These are phyloP conservation scores for Macrolepiota dolichaula DNA, from an alignment of 768 basidiomycete species.

Conservation along the genomic window DNA sequence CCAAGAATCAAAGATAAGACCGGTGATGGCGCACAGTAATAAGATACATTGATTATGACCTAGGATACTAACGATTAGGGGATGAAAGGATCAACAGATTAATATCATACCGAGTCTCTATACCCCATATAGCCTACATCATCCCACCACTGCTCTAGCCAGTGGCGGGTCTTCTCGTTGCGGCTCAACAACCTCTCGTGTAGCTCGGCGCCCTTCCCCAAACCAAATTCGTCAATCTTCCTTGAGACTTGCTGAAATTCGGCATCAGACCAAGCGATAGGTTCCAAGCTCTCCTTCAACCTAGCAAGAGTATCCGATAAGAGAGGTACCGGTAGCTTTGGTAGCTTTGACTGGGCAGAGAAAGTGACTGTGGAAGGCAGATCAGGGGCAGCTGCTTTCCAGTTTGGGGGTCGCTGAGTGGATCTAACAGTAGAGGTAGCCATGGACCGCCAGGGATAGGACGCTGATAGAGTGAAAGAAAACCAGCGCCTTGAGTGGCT, in stretches of 20 bases:
- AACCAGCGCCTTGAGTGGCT: background rate
- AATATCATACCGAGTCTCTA: slow-evolving; percentile 67
- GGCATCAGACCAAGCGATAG: slow-evolving; percentile 62
- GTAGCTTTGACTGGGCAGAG: slow-evolving; percentile 58
- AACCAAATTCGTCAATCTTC: slow-evolving; percentile 69
- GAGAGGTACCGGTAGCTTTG: slow-evolving; percentile 71
- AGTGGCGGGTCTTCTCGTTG: slow-evolving; percentile 58
- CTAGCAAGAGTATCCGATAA: slow-evolving; percentile 62
- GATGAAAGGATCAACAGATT: background rate
- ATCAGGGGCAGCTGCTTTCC: slow-evolving; percentile 71
- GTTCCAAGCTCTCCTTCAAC: slow-evolving; percentile 67
- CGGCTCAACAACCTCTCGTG: slow-evolving; percentile 62
- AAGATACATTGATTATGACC: slow-evolving; percentile 91
- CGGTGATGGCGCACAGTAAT: slow-evolving; percentile 63
- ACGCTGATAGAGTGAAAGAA: background rate
- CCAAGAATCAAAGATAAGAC: background rate
- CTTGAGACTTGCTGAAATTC: slow-evolving; percentile 52
- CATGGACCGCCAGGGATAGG: slow-evolving; percentile 16
- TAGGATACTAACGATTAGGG: slow-evolving; percentile 12
- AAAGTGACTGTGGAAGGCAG: slow-evolving; percentile 57
- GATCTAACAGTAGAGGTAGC: slow-evolving; percentile 19
- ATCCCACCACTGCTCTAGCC: slow-evolving; percentile 97
- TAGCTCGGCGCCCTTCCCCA: slow-evolving; percentile 46
- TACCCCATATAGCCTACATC: slow-evolving; percentile 79
- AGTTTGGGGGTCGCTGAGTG: slow-evolving; percentile 43